Evolutionary conservation across 805 yeast genomes (phyloP), one percentile per base, ranked within the genome.

Genomic region (Wickerhamomyces sydowiorum): DNA sequence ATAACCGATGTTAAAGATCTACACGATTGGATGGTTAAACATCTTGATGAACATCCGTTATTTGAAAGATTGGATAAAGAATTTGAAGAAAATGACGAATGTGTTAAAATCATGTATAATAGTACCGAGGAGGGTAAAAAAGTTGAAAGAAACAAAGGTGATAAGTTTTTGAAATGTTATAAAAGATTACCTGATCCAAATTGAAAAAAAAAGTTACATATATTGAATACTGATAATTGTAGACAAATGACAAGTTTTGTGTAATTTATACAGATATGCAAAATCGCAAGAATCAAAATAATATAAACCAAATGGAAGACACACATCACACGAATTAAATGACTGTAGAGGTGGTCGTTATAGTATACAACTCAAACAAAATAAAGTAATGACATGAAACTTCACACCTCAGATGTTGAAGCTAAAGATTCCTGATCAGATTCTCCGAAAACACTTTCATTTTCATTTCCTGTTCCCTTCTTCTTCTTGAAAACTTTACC

Each of bases 121-220:
- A 82, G 93, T n/a, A 93, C 99, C 1, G 99, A 93, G 64, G 99
- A 93, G 65, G 99, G 99, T 44, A 90, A 93, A 66, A 93, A 93
- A 65, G 99, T 93, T 29, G 82, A 80, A 37, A 78, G 99, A 57
- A 93, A 93, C 60, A 74, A 82, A 33, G 99, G 99, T 24, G 71
- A 69, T 48, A 93, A 93, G 61, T 93, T 72, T 63, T 74, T 89
- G 28, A 97, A 97, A 18, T 93, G 98, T 57, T 90, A 80, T 61
- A 77, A 69, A 62, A 75, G 96, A 61, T 61, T 85, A 39, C 80
- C 87, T 36, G 72, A 73, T 42, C 88, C 86, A 19, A 68, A 58
- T 32, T 37, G 25, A 39, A 19, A 39, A n/a, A n/a, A n/a, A n/a
- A n/a, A n/a, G n/a, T n/a, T n/a, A n/a, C n/a, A n/a, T n/a, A n/a